A percentile compares a stretch with the other conserved stretches of the same genome.
phyloP scores from a whole-genome alignment of 305 asterid species.

The Plantago coronopus region DNA sequence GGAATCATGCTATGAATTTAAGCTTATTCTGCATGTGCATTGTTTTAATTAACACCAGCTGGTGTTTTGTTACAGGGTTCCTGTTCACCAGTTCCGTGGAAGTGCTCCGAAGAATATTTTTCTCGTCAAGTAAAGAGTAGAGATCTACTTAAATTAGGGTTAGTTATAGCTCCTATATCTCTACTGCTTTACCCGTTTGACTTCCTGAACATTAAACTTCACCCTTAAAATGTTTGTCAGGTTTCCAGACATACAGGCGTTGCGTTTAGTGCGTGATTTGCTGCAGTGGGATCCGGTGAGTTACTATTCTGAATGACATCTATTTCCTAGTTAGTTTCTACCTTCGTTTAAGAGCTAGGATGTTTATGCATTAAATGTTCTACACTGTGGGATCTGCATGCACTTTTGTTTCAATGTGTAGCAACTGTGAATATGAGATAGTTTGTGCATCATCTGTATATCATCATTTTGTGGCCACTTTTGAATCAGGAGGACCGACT shows the following conservation, averaged over 20 bases:
- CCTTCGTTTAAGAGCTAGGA: neutral
- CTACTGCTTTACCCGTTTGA: neutral
- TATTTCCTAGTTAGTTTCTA: neutral
- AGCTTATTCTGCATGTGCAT: conserved; percentile 1
- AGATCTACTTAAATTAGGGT: conserved; percentile 97
- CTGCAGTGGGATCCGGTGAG: conserved; percentile 94
- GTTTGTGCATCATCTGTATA: neutral
- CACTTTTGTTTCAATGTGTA: neutral
- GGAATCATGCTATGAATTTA: neutral
- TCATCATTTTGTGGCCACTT: neutral
- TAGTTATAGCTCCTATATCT: conserved; percentile 28
- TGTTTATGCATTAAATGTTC: neutral
- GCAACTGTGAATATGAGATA: neutral
- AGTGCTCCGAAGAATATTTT: conserved; percentile 91
- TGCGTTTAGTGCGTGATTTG: conserved; percentile 82
- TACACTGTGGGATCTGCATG: conserved; percentile 5
- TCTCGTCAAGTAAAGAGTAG: conserved; percentile 62
- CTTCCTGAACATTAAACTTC: conserved; percentile 2
- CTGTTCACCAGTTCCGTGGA: conserved; percentile 90
- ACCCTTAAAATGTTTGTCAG: conserved; percentile 34
- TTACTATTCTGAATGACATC: neutral
- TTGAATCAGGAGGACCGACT: conserved; percentile 72
- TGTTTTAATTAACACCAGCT: neutral
- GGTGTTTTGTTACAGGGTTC: conserved; percentile 41
- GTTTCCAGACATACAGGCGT: conserved; percentile 74